These are phyloP conservation scores for Penicillium manginii DNA, from an alignment of 495 filamentous ascomycete species.

Conservation along the genomic window DNA sequence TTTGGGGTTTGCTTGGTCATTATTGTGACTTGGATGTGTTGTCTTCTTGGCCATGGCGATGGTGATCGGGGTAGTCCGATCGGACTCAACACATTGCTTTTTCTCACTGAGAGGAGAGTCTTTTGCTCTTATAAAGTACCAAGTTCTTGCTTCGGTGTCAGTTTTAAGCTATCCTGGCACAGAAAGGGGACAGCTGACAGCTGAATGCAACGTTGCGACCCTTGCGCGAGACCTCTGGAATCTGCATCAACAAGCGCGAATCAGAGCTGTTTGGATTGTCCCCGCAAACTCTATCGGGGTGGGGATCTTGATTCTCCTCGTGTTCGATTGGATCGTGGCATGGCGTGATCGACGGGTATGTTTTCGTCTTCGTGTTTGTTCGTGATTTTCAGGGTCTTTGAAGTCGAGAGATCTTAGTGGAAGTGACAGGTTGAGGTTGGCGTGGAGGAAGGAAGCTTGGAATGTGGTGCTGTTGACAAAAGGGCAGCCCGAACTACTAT, in stretches of 20 bases:
- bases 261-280: conserved; percentile 7
- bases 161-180: background rate
- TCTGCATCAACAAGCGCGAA: conserved; percentile 16
- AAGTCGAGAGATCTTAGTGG: background rate
- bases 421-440: background rate
- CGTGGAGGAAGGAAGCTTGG: background rate
- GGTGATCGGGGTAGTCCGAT: background rate
- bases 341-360: conserved; percentile 22
- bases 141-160: too few species aligned
- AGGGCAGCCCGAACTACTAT: too few species aligned
- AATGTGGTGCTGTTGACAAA: background rate
- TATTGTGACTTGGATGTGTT: background rate
- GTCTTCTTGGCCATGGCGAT: background rate
- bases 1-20: background rate
- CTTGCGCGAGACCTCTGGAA: conserved; percentile 11
- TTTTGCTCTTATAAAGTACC: too few species aligned
- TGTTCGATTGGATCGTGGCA: conserved; percentile 17
- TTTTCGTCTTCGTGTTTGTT: conserved; percentile 14
- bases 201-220: conserved; percentile 10
- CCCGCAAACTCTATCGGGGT: conserved; percentile 3
- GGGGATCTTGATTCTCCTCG: background rate
- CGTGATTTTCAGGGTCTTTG: background rate
- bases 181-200: background rate
- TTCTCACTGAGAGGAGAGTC: too few species aligned
- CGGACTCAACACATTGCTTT: background rate